Base-by-base conservation (phyloP, 2,329 filamentous ascomycete genomes). In the Torrubiella hemipterigena region DNA sequence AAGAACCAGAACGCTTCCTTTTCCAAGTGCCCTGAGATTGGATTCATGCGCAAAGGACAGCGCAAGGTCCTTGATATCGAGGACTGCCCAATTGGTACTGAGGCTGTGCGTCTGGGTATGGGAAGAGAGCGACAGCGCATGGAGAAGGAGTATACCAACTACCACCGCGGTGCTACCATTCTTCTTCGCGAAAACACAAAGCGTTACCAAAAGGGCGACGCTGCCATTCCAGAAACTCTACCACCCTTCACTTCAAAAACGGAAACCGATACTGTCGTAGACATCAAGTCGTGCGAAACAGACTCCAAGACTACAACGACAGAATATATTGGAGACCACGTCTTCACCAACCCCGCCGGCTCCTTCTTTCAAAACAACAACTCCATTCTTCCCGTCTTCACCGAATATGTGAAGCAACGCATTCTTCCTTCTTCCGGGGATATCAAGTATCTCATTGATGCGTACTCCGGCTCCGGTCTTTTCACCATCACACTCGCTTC, bases 351-450 rank as follows among this genome's bases (percentile, higher is more conserved):
- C 61, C 84, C 82, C 3, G 91, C 91, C 9, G 87, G 87, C 37
- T 77, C 84, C 31, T 98, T 98, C 64, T 98, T 98, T 72, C 91
- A 98, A 52, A 98, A 98, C 68, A 98, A 98, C 70, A 96, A 96
- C 65, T 93, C 86, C 33, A 96, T 98, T 57, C 77, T 98, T 16
- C 76, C 83, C 18, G 60, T 65, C 12, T 93, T 96, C 58, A 93
- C 86, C 11, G 69, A 75, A 42, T 94, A 93, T 62, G 83, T 96
- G 51, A 81, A 85, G 39, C 67, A 81, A 22, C 73, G 81, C 54
- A 81, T 89, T 47, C 65, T 87, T 3, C 77, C 76, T 0, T 45
- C 52, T 30, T 45, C 44, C 35, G 31, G 36, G 22, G 56, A 58
- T 31, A 77, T 94, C 57, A 81, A 79, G 45, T 86, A 93, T 59